Evolutionary conservation across 805 yeast genomes (phyloP), one percentile per base, ranked within the genome.

Genomic region (Candida silvatica): DNA sequence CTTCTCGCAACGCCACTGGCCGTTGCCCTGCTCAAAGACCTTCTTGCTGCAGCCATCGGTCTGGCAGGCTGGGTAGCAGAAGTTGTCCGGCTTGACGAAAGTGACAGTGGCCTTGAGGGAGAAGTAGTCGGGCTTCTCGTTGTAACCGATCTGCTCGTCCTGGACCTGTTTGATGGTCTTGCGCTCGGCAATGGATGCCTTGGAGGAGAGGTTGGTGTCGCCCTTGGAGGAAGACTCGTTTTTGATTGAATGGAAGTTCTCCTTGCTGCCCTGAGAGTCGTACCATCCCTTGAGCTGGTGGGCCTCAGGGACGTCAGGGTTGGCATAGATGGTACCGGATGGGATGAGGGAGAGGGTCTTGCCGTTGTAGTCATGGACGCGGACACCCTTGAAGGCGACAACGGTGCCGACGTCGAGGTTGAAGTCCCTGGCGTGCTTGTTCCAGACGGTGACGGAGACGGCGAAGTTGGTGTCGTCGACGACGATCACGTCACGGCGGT

Each of bases 281-380:
- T 77, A 92, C 99, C 99, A 92, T 5, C 97, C 97, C 58, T 86
- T 85, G 46, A 92, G 69, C 36, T 74, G 69, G 56, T 77, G 86
- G 4, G 97, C 90, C 55, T 86, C 96, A 15, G 84, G 79, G 17
- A 83, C 71, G 52, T 88, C 96, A 2, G 98, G 98, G 49, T 85
- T 84, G 9, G 83, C 69, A 25, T 77, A 57, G 43, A 92, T 61
- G 1, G 83, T 71, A 16, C 95, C 87, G 8, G 84, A 70, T 41
- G 80, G 85, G 17, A 88, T 77, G 56, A 87, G 70, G 1, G 94
- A 80, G 45, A 92, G 65, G 11, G 84, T 71, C 52, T 90, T 77
- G 18, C 97, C 97, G 39, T 80, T 79, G 56, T 85, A 92, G 53
- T 88, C 97, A 38, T 80, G 77, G 23, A 90, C 83, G 52, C 84